These are phyloP conservation scores for Chytridium lagenaria DNA, from an alignment of 371 early-diverging fungal genomes.

Conservation along the genomic window DNA sequence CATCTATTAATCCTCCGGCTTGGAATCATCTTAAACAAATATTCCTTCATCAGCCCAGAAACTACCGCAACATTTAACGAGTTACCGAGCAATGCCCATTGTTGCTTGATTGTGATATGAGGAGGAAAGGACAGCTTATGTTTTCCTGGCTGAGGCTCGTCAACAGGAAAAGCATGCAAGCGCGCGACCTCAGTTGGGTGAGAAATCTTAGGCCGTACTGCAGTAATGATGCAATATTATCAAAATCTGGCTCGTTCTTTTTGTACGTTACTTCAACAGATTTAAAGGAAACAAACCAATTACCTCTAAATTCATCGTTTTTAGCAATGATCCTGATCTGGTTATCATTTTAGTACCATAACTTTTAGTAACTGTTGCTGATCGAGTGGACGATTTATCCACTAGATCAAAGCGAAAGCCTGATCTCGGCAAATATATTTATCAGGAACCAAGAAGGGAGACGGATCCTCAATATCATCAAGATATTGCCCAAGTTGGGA, in stretches of 20 bases:
- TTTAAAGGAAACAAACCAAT: neutral
- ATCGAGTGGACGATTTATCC: constrained; percentile 11
- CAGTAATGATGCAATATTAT: constrained; percentile 45
- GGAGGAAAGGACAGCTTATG: constrained; percentile 47
- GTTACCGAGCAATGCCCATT: constrained; percentile 53
- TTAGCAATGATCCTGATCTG: constrained; percentile 38
- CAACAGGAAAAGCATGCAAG: constrained; percentile 75
- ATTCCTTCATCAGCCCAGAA: constrained; percentile 39
- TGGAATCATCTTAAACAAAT: constrained; percentile 8
- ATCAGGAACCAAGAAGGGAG: constrained; percentile 62
- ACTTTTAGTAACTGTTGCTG: constrained; percentile 27
- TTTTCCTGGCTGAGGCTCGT: neutral
- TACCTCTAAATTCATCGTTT: constrained; percentile 34
- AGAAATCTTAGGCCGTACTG: constrained; percentile 74
- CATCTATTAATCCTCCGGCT: neutral
- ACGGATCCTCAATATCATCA: constrained; percentile 42
- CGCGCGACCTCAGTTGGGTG: constrained; percentile 78
- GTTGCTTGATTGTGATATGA: constrained; percentile 32
- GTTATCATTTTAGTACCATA: constrained; percentile 36
- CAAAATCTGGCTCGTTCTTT: constrained; percentile 20
- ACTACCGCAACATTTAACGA: constrained; percentile 50
- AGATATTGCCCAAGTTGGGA: constrained; percentile 51
- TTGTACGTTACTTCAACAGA: neutral
- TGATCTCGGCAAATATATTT: constrained; percentile 62
- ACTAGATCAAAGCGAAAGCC: constrained; percentile 54